Base-by-base conservation (phyloP, 1,284 basidiomycete genomes). In the Inonotus hispidus region DNA sequence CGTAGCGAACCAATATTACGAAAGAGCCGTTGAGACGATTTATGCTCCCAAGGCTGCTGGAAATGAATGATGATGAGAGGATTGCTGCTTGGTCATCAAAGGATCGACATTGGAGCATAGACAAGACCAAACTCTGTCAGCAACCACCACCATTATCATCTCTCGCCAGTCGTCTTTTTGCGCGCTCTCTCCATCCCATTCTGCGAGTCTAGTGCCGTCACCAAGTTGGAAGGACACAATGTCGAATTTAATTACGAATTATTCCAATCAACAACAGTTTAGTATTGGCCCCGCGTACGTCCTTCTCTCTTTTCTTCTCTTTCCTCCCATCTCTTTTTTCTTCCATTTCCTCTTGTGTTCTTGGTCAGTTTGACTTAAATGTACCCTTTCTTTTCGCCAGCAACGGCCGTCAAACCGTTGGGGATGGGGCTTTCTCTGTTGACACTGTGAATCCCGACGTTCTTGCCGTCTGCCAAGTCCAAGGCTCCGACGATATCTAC, bases 401-500 rank as follows among this genome's bases (percentile, higher is more conserved):
- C 90, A 92, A 92, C 90, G 90, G 88, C 77, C 83, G 90, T 90
- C 87, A 84, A 79, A 81, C 87, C 90, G 90, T 92, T 92, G 90
- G 90, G 77, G 90, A 92, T 92, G 90, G 90, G 90, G 90, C 90
- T 79, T 79, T 81, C 78, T 81, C 80, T 74, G 79, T 80, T 82
- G 87, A 90, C 88, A 83, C 80, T 77, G 81, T 83, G 76, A 53
- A 56, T 39, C 82, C 87, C 69, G 87, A 80, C 76, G 87, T 91
- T 70, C 82, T 92, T 76, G 90, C 90, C 66, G 85, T 92, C 68
- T 90, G 87, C 82, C 87, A 87, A 66, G 77, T 90, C 67, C 82
- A 90, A 72, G 90, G 88, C 80, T 83, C 75, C 59, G 79, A 84
- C 71, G 82, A 90, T 71, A 85, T 90, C 78, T 91, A 92, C 78